phyloP scores from a whole-genome alignment of 305 asterid genomes.

The Plantago coronopus region DNA sequence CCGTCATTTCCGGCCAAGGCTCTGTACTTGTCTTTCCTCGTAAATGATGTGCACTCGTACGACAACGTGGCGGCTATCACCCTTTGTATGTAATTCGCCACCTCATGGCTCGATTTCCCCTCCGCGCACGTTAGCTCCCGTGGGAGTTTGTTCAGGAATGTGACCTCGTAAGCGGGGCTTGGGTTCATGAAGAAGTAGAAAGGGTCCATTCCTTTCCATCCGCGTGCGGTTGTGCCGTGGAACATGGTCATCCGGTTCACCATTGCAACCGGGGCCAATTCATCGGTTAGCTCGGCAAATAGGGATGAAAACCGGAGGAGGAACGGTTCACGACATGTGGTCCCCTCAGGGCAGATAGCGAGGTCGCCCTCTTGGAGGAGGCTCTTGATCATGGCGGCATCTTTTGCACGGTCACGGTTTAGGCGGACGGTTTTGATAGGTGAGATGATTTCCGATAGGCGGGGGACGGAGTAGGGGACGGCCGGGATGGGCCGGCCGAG shows the following conservation, averaged over 20 bases:
- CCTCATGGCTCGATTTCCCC: slow-evolving; percentile 30
- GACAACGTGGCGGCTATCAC: slow-evolving; percentile 26
- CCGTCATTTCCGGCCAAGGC: slow-evolving; percentile 32
- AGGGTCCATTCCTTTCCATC: slow-evolving; percentile 36
- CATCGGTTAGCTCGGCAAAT: slow-evolving; percentile 32
- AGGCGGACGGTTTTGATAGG: slow-evolving; percentile 51
- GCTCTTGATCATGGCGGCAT: slow-evolving; percentile 33
- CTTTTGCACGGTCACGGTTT: slow-evolving; percentile 33
- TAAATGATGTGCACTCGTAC: slow-evolving; percentile 27
- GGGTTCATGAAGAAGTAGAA: slow-evolving; percentile 36
- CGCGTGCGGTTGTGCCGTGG: slow-evolving; percentile 33
- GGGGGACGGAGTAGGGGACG: slow-evolving; percentile 55
- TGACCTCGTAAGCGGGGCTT: slow-evolving; percentile 33
- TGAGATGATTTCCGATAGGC: slow-evolving; percentile 56
- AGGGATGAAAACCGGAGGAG: slow-evolving; percentile 33
- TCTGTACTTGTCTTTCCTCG: slow-evolving; percentile 28
- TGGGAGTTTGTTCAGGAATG: slow-evolving; percentile 25
- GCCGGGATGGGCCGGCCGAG: slow-evolving; percentile 64
- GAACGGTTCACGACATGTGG: slow-evolving; percentile 37
- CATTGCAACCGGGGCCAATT: slow-evolving; percentile 31
- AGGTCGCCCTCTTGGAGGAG: slow-evolving; percentile 31
- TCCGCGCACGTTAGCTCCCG: slow-evolving; percentile 23
- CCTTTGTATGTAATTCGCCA: slow-evolving; percentile 32
- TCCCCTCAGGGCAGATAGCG: slow-evolving; percentile 35
- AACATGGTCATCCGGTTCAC: slow-evolving; percentile 35